Conservation (phyloP, 75 land plant species). For the Chamaecyparis obtusa region DNA sequence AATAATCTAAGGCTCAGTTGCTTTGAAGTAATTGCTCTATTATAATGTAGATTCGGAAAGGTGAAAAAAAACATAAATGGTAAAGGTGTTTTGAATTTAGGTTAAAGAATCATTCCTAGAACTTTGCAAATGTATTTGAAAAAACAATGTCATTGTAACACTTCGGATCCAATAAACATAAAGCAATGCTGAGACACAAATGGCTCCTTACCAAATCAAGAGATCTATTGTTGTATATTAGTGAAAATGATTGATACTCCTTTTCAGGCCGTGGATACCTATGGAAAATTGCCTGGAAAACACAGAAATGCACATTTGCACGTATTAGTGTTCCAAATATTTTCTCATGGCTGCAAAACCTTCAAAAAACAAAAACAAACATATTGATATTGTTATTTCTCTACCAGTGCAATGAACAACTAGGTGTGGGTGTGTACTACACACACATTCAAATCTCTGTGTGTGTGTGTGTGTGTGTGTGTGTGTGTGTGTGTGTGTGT, state of each 20-base stretch:
- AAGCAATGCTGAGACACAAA: not conserved
- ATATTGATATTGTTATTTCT: not conserved
- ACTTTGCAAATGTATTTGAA: not conserved
- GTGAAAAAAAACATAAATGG: not conserved
- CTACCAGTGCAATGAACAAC: not conserved
- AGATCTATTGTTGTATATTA: slow-evolving; percentile 81
- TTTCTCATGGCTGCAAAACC: not conserved
- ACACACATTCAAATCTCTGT: no score
- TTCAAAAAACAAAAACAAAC: not conserved
- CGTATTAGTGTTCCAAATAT: not conserved
- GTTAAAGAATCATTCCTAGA: not conserved
- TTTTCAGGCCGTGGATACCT: slow-evolving; percentile 97
- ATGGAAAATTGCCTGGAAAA: slow-evolving; percentile 85
- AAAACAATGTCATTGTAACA: not conserved
- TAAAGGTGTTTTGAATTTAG: not conserved
- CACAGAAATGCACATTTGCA: not conserved
- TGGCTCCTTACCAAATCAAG: slow-evolving; percentile 75
- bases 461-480: no score
- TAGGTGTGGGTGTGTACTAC: not conserved
- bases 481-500: not conserved
- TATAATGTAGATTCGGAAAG: not conserved
- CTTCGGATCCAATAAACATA: not conserved
- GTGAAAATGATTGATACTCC: slow-evolving; percentile 96
- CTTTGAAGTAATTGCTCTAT: not conserved
- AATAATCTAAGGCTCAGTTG: not conserved